Evolutionary conservation across 2,329 filamentous ascomycete genomes (phyloP).

Genomic region (Ampelomyces quisqualis): DNA sequence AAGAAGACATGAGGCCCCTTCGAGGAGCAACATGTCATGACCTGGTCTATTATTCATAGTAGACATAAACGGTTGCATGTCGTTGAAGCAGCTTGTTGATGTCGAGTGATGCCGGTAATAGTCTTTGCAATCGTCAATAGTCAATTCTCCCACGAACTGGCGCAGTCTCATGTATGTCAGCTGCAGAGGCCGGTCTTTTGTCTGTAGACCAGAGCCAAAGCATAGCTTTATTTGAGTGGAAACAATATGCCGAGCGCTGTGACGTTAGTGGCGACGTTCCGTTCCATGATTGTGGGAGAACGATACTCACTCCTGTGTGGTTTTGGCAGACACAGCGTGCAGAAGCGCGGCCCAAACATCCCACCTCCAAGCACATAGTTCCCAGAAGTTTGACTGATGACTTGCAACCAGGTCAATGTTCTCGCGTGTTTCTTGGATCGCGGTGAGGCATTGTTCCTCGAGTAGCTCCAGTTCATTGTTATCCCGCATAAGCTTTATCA

Average conservation of each 20-base stretch:
- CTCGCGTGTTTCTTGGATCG: constrained; percentile 15
- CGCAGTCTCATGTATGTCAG: constrained; percentile 19
- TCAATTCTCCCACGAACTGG: constrained; percentile 7
- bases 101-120: constrained; percentile 26
- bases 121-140: constrained; percentile 19
- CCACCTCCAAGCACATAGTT: constrained; percentile 18
- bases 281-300: no score
- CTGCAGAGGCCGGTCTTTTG: constrained; percentile 17
- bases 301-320: constrained; percentile 13
- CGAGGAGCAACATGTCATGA: no score
- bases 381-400: constrained; percentile 4
- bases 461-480: constrained; percentile 19
- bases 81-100: constrained; percentile 29
- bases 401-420: constrained; percentile 3
- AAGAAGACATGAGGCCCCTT: no score
- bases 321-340: constrained; percentile 7
- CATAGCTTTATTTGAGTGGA: constrained; percentile 9
- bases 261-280: constrained; percentile 1
- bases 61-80: constrained; percentile 29
- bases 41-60: constrained; percentile 12
- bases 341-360: constrained; percentile 17
- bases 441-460: constrained; percentile 16
- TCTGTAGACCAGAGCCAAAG: constrained; percentile 11
- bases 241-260: constrained; percentile 10
- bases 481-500: constrained; percentile 11